Base-by-base conservation (phyloP, 2,329 filamentous ascomycete species). In the Xylaria sp. region DNA sequence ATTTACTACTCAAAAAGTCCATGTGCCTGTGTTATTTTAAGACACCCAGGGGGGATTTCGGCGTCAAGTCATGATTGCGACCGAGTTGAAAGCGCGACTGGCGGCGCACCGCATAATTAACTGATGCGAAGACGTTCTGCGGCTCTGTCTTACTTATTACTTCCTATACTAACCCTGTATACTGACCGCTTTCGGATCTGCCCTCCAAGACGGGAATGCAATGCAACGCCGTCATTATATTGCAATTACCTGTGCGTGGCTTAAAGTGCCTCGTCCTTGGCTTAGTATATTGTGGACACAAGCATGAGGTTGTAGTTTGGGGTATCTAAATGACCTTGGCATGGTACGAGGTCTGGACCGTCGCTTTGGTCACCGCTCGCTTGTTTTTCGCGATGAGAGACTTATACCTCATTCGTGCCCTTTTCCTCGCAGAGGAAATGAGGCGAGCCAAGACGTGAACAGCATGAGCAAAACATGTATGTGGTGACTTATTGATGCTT, bases 391-490 rank as follows among this genome's bases (percentile, higher is more conserved):
- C 23, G 11, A 31, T 42, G 6, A 40, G 28, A n/a, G 40, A 53
- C 11, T 46, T 43, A 23, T 12, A 53, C 12, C 14, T 35, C 38
- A 54, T 40, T 23, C 14, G 43, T 49, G 50, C 43, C 19, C 19
- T 53, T 49, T 56, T 51, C 25, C 60, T 62, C 28, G 60, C 54
- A 49, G 5, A 19, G 54, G 60, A 63, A 59, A 63, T 63, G 49
- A 59, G 33, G 15, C 31, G 8, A 54, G 45, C 55, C 43, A 59
- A 49, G 45, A 50, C 9, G n/a, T n/a, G 23, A 42, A 31, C 2
- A 35, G 25, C n/a, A 11, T 19, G 51, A 56, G 40, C 35, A 51
- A 33, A 12, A 46, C 14, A 8, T 14, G 19, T 11, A 12, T 11
- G 4, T 33, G 23, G 31, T 42, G 15, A 17, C 7, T 25, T 43